These are phyloP conservation scores for Rubus idaeus DNA, from an alignment of 306 rosid genomes.

Conservation along the genomic window DNA sequence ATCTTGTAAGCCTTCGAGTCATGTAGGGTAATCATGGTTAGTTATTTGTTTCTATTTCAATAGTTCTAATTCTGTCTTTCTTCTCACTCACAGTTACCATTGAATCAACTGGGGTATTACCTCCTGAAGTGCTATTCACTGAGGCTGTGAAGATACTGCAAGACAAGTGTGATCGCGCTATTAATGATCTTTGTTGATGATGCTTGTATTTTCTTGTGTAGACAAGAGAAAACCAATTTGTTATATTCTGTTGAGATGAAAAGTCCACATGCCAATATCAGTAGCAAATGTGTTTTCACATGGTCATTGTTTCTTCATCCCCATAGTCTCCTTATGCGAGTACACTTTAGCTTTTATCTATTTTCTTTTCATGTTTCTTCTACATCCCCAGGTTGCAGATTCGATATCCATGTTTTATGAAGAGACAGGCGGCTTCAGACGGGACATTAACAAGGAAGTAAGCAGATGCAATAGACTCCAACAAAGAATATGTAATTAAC, in stretches of 20 bases:
- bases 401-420: neutral
- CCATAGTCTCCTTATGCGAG: no score
- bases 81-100: constrained; percentile 50
- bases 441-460: no score
- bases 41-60: neutral
- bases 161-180: constrained; percentile 90
- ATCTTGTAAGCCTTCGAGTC: neutral
- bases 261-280: neutral
- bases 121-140: constrained; percentile 74
- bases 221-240: neutral
- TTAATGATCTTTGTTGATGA: constrained; percentile 71
- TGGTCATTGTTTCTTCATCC: no score
- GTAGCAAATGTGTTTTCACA: neutral
- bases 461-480: no score
- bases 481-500: no score
- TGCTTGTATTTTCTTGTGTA: neutral
- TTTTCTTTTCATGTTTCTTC: neutral
- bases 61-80: neutral
- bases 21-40: neutral
- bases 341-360: no score
- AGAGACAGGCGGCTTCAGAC: neutral
- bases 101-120: constrained; percentile 89
- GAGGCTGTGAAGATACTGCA: constrained; percentile 95
- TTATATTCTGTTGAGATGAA: neutral
- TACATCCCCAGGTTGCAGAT: neutral